Percentiles rank a stretch among this genome's conserved stretches.
Evolutionary conservation across 169 alveolate genomes (phyloP).

Genomic region (Plasmodium yoelii): DNA sequence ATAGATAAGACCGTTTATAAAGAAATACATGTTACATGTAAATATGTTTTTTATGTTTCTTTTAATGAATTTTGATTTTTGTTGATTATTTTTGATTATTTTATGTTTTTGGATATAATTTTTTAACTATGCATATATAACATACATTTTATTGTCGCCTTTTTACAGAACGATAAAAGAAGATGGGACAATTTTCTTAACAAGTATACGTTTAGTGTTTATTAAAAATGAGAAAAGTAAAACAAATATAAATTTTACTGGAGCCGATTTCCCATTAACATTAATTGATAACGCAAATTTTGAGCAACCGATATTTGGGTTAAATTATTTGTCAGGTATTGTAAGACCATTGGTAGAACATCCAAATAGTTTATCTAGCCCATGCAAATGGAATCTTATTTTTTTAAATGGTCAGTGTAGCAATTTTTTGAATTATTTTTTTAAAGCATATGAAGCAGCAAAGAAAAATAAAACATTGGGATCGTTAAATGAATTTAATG

Average conservation of each 20-base stretch:
- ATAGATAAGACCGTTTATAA: background rate
- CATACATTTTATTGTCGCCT: background rate
- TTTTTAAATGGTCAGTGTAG: constrained; percentile 75
- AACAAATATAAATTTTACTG: constrained; percentile 58
- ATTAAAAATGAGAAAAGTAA: constrained; percentile 47
- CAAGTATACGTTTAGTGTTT: constrained; percentile 74
- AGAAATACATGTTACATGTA: background rate
- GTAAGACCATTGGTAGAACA: constrained; percentile 51
- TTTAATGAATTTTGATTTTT: background rate
- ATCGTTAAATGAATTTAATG: constrained; percentile 40
- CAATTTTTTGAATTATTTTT: constrained; percentile 52
- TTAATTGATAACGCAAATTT: constrained; percentile 68
- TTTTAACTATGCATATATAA: background rate
- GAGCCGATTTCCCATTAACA: constrained; percentile 59
- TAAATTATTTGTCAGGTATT: constrained; percentile 56
- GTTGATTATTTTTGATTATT: constrained; percentile 13
- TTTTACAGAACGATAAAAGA: constrained; percentile 72
- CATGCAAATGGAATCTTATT: constrained; percentile 64
- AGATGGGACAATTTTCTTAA: constrained; percentile 59
- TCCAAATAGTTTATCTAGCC: constrained; percentile 56
- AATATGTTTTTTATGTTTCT: background rate
- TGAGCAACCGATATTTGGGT: constrained; percentile 77
- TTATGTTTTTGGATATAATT: background rate
- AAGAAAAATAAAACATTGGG: constrained; percentile 58
- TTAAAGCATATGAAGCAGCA: constrained; percentile 69